These are phyloP conservation scores for Taphrina pruni DNA, from an alignment of 1,139 yeast species.

Conservation along the genomic window DNA sequence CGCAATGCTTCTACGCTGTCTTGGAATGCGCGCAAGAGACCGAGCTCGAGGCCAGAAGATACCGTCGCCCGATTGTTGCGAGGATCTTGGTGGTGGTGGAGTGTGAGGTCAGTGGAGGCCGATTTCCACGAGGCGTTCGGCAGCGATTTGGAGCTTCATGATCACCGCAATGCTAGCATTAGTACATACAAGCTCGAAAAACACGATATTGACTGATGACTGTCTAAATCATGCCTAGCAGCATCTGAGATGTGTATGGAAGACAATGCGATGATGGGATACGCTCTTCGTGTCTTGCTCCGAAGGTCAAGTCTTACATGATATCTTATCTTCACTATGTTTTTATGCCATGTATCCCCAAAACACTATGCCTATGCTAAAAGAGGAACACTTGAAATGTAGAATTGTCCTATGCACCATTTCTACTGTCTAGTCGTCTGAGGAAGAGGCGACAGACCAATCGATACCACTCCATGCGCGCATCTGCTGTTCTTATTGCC, in stretches of 20 bases:
- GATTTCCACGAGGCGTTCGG: not conserved
- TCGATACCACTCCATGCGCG: not conserved
- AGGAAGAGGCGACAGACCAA: not conserved
- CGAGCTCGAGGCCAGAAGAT: no score
- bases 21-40: no score
- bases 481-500: not conserved
- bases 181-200: no score
- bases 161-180: not conserved
- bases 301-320: not conserved
- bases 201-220: no score
- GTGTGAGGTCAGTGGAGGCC: slow-evolving; percentile 3
- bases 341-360: not conserved
- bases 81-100: not conserved
- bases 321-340: not conserved
- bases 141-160: not conserved
- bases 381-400: not conserved
- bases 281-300: no score
- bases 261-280: no score
- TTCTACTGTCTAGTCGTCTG: not conserved
- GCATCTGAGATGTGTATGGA: no score
- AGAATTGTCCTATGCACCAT: slow-evolving; percentile 1
- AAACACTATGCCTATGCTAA: slow-evolving; percentile 8
- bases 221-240: no score
- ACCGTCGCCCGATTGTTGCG: not conserved
- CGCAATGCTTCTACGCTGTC: no score